phyloP scores from a whole-genome alignment of 345 rosid species.

The Diplotaxis tenuifolia region DNA sequence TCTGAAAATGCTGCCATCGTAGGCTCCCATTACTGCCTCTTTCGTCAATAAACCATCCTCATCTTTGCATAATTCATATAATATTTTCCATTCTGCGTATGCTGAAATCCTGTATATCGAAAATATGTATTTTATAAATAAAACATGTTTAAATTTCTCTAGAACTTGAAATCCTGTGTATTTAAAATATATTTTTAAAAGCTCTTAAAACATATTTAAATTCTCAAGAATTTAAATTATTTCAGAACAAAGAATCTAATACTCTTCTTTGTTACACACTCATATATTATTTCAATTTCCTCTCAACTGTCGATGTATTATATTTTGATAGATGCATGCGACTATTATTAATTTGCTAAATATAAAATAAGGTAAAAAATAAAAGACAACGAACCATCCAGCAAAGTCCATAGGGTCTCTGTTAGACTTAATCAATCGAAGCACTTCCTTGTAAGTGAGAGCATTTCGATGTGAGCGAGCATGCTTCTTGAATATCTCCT shows the following conservation, averaged over 20 bases:
- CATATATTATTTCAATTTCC: too few species aligned
- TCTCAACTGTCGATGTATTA: too few species aligned
- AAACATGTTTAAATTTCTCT: background rate
- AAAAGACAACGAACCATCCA: conserved; percentile 50
- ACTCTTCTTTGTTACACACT: too few species aligned
- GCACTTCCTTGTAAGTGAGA: conserved; percentile 49
- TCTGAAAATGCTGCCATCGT: conserved; percentile 68
- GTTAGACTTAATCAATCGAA: conserved; percentile 45
- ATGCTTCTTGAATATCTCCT: conserved; percentile 62
- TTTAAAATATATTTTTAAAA: too few species aligned
- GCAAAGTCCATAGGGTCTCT: conserved; percentile 47
- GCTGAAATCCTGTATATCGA: conserved; percentile 48
- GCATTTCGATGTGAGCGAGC: conserved; percentile 45
- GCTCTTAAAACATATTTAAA: too few species aligned
- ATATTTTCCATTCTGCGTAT: conserved; percentile 57
- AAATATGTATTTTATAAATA: background rate
- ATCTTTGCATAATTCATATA: conserved; percentile 55
- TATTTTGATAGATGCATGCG: background rate
- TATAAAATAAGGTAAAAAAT: background rate
- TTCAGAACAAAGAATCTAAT: too few species aligned
- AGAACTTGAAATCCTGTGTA: background rate
- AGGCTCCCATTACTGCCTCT: conserved; percentile 52
- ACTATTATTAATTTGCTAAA: background rate
- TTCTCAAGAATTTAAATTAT: too few species aligned
- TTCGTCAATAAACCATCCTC: conserved; percentile 55